Evolutionary conservation across 1,284 basidiomycete species (phyloP), one percentile per base, ranked within the genome.

Genomic region (Irpex rosettiformis): DNA sequence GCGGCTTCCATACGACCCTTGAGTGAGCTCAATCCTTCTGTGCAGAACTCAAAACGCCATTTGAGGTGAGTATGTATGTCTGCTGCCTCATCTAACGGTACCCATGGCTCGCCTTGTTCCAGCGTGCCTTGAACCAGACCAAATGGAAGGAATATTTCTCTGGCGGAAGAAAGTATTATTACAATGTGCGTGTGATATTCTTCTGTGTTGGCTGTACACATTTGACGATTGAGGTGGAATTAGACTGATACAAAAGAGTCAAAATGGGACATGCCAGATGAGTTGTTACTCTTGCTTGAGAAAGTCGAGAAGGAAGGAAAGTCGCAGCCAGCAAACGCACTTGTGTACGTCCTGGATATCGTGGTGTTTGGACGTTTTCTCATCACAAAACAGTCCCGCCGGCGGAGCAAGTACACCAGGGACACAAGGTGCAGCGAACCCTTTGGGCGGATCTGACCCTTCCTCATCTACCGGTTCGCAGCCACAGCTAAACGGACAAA

Each of bases 241-340:
- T 60, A 93, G 91, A 91, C 88, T 28, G 87, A 89, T 54, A 80
- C 84, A 18, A 93, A 92, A 64, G 89, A 92, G 70, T 94, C 92
- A n/a, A 94, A 95, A 79, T 98, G 95, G 95, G 91, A 95, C 62
- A 90, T 96, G 83, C 95, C 95, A 21, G 86, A 92, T 57, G 94
- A 96, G 67, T 82, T 97, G 27, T 74, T 89, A 22, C 79, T 91
- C 24, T 73, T 95, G 16, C 79, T 94, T 54, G 89, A 93, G 69
- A 88, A 89, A 67, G 88, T 95, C 1, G 92, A 93, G 70, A 89
- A 89, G 65, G 90, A 93, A 60, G 73, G 74, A 56, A 79, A 73
- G 56, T 27, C 37, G 3, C 57, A 58, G 33, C 68, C 74, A 13
- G 69, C 65, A 18, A 70, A 57, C 62, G 69, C 71, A 51, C 56